A percentile compares a stretch with the other conserved stretches of the same genome.
These are phyloP conservation scores for Tremella fuciformis DNA, from an alignment of 768 basidiomycete genomes.

Conservation along the genomic window DNA sequence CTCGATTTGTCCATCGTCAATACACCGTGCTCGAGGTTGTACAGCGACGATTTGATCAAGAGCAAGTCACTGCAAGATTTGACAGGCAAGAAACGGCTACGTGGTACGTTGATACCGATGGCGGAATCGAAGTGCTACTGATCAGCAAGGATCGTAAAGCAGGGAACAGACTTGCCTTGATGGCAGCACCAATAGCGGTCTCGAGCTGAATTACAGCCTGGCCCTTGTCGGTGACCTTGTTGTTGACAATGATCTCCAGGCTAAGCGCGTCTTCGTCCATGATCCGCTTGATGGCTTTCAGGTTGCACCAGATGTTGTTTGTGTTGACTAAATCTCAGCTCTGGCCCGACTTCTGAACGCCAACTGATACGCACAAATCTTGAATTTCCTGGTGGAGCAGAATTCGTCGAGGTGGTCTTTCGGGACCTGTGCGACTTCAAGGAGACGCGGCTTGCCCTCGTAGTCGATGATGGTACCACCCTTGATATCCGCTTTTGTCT, in stretches of 20 bases:
- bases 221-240: conserved; percentile 68
- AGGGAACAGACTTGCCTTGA: conserved; percentile 58
- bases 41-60: conserved; percentile 87
- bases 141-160: background rate
- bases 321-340: conserved; percentile 31
- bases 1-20: conserved; percentile 63
- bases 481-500: conserved; percentile 89
- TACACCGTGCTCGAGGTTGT: conserved; percentile 82
- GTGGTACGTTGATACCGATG: conserved; percentile 91
- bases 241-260: conserved; percentile 91
- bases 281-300: conserved; percentile 76
- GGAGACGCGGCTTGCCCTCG: conserved; percentile 78
- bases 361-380: conserved; percentile 67
- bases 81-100: conserved; percentile 83
- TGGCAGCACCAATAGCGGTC: conserved; percentile 88
- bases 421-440: conserved; percentile 93
- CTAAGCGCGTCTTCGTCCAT: conserved; percentile 82
- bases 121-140: conserved; percentile 60
- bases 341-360: background rate
- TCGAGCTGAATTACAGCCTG: conserved; percentile 84
- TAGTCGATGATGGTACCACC: conserved; percentile 84
- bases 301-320: conserved; percentile 59
- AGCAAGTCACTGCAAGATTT: conserved; percentile 66
- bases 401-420: conserved; percentile 92
- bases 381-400: conserved; percentile 82